Base-by-base conservation (phyloP, 495 filamentous ascomycete species). In the Astrocystis sublimbata region DNA sequence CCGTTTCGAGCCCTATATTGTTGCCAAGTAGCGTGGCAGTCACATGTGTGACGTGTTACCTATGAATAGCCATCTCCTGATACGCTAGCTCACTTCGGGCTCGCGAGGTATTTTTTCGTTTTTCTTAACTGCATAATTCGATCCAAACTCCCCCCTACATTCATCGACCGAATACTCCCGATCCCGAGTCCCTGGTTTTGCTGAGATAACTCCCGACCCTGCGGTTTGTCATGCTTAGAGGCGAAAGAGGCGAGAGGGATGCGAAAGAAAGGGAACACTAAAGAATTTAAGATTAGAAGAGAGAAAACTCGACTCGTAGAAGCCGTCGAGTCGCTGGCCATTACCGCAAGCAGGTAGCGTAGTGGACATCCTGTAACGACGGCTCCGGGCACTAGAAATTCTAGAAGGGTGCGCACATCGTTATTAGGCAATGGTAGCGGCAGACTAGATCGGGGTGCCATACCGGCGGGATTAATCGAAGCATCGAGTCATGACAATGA, bases 381-480 rank as follows among this genome's bases (percentile, higher is more conserved):
- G 38, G 54, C n/a, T n/a, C 13, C 24, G 40, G 35, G 35, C 24
- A 17, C 28, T 21, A 57, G 54, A 57, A 57, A 33, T 57, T 57
- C 53, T 57, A 57, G 53, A 57, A 57, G 53, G 8, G 33, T 43
- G 30, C 38, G 50, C 33, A 55, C 36, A 55, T 55, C 31, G 19
- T 55, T n/a, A 26, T 41, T 55, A 40, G 52, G 12, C 23, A 53
- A 19, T 19, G 33, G 21, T 17, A 23, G 35, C 35, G 21, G 33
- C 31, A 35, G 50, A 21, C 24, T 30, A 56, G 35, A 56, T 56
- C 52, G 40, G n/a, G 40, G 54, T 43, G 40, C 54, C 54, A 57
- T 28, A 45, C 38, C 54, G 54, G 54, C 54, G 54, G 54, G 54
- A 57, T 57, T 26, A 26, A n/a, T n/a, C n/a, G n/a, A n/a, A 52